Conservation (phyloP, 257 asterid species). For the Fraxinus americana region DNA sequence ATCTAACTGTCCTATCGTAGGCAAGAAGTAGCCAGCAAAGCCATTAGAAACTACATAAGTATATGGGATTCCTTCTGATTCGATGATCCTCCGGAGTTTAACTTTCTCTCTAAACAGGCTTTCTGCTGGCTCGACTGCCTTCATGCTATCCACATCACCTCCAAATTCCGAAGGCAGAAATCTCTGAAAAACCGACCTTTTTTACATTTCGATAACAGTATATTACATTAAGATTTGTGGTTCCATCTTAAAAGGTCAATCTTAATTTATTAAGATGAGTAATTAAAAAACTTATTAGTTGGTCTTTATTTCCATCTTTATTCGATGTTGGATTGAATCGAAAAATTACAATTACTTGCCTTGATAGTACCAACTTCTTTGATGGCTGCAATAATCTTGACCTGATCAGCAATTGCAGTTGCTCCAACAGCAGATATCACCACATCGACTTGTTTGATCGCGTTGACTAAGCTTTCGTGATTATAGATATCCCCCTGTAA, state of each 20-base stretch:
- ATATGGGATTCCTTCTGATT: slow-evolving; percentile 28
- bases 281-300: too few species aligned
- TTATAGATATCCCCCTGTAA: slow-evolving; percentile 36
- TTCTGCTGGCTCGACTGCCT: slow-evolving; percentile 24
- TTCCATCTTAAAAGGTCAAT: too few species aligned
- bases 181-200: slow-evolving; percentile 20
- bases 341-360: slow-evolving; percentile 8
- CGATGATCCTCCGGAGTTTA: slow-evolving; percentile 22
- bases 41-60: slow-evolving; percentile 20
- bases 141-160: slow-evolving; percentile 21
- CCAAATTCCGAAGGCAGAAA: slow-evolving; percentile 37
- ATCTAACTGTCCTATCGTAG: slow-evolving; percentile 5
- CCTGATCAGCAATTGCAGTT: slow-evolving; percentile 24
- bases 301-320: too few species aligned
- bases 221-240: too few species aligned
- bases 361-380: slow-evolving; percentile 40
- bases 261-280: too few species aligned
- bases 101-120: not conserved
- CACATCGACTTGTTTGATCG: slow-evolving; percentile 45
- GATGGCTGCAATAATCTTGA: slow-evolving; percentile 35
- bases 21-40: slow-evolving; percentile 20
- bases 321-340: too few species aligned
- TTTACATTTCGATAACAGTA: too few species aligned
- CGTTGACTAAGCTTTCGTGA: slow-evolving; percentile 25
- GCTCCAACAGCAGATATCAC: slow-evolving; percentile 36